Evolutionary conservation across 148 eudicot genomes (phyloP), one percentile per base, ranked within the genome.

Genomic region (Camellia lanceoleosa): DNA sequence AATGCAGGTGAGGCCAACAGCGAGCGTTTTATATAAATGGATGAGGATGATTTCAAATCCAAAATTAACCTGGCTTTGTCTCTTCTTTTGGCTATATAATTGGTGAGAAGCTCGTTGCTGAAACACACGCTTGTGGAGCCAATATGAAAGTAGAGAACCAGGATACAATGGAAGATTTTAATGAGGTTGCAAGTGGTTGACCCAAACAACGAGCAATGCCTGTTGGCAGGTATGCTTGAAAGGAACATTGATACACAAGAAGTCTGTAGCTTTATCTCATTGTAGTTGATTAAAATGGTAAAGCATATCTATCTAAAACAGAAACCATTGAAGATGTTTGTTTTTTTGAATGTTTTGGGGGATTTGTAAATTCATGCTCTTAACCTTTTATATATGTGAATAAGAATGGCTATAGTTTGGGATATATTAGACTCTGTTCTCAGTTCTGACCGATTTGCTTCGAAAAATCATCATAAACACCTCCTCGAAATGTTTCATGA

Each of bases 1-100:
- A 80, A 84, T 80, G 68, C 75, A 80, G 85, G 88, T 80, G 83
- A 88, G 82, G 67, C 66, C 42, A 77, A 78, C 63, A 55, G 58
- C 49, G 78, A 79, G n/a, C 71, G 67, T 62, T 61, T 74, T 56
- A 71, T 70, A 76, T 86, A 77, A 82, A 78, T 67, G 73, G 71
- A 75, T 3, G 55, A 61, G 76, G 71, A 75, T 3, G 61, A 61
- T 54, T 49, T 18, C 38, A 73, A 66, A 47, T n/a, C 16, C 49
- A 74, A 75, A 80, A 61, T 30, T 30, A 7, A 16, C 52, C 16
- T 41, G 65, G 16, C 61, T 20, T 58, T 44, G 65, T 65, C 18
- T 71, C n/a, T 54, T 20, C 11, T 5, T 72, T 60, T 38, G 61
- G 13, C 49, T 68, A 19, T 23, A 19, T 52, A 42, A 74, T 68